Evolutionary conservation across 139 green algal genomes (phyloP).

Genomic region (Pseudopediastrum boryanum): DNA sequence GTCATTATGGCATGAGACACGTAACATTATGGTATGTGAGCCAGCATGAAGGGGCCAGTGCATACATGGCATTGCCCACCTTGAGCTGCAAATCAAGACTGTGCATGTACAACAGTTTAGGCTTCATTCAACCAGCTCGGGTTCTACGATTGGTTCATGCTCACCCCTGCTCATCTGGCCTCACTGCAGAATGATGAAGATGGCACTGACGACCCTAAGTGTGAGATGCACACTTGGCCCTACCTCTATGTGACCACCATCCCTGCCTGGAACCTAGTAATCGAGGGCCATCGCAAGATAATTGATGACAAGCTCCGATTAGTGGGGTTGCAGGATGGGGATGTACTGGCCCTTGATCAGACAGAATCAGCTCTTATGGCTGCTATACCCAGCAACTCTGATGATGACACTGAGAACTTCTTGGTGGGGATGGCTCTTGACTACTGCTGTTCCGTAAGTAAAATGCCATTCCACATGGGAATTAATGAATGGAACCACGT

Average conservation of each 20-base stretch:
- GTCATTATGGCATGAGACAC: no score
- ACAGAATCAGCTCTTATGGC: constrained; percentile 14
- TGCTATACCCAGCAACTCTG: constrained; percentile 7
- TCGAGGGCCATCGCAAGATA: constrained; percentile 10
- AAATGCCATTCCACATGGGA: no score
- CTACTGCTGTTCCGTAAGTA: no score
- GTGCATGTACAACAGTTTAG: no score
- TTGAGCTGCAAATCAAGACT: no score
- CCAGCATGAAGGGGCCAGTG: background rate
- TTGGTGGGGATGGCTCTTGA: constrained; percentile 28
- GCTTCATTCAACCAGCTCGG: no score
- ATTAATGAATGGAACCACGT: no score
- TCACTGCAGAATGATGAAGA: constrained; percentile 20
- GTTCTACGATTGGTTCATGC: no score
- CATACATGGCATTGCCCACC: no score
- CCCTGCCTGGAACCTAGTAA: constrained; percentile 20
- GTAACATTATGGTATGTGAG: no score
- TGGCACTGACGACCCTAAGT: constrained; percentile 9
- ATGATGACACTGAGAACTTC: constrained; percentile 27
- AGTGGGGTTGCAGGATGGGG: background rate
- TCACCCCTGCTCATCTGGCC: no score
- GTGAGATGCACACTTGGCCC: constrained; percentile 20
- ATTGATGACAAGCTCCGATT: constrained; percentile 26
- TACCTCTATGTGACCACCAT: constrained; percentile 25
- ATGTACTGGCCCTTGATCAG: constrained; percentile 15